A percentile compares a stretch with the other conserved stretches of the same genome.
Conservation (phyloP, 1,284 basidiomycete species). For the Irpex rosettiformis region DNA sequence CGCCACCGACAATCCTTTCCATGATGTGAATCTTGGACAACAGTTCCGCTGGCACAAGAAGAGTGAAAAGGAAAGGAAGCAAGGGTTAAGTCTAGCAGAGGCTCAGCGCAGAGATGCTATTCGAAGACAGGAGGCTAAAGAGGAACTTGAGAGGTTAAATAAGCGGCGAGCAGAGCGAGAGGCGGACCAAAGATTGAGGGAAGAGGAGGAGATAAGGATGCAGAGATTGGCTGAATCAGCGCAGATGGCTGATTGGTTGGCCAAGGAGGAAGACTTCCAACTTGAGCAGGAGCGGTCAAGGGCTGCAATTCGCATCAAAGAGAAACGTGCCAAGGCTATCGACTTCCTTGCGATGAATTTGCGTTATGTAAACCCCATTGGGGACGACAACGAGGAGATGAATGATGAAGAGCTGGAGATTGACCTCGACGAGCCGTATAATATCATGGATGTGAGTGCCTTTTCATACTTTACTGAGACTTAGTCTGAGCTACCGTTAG, state of each 20-base stretch:
- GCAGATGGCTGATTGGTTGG: constrained; percentile 97
- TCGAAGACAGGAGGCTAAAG: constrained; percentile 86
- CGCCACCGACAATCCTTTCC: constrained; percentile 94
- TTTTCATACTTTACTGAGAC: neutral
- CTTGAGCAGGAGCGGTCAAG: constrained; percentile 90
- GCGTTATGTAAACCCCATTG: constrained; percentile 73
- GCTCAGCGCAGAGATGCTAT: constrained; percentile 78
- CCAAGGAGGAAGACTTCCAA: constrained; percentile 97
- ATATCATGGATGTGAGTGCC: constrained; percentile 83
- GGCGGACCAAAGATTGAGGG: constrained; percentile 80
- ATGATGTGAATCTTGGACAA: constrained; percentile 92
- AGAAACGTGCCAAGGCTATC: constrained; percentile 94
- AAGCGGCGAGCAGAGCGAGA: constrained; percentile 89
- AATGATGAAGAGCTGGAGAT: constrained; percentile 87
- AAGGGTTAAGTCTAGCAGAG: constrained; percentile 80
- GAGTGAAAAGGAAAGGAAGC: constrained; percentile 90
- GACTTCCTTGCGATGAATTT: constrained; percentile 94
- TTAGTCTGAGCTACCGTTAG: constrained; percentile 38
- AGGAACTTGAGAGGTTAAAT: constrained; percentile 92
- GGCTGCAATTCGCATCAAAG: constrained; percentile 91
- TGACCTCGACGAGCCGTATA: constrained; percentile 97
- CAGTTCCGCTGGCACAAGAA: constrained; percentile 99
- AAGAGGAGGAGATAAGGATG: constrained; percentile 91
- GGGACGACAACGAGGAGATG: constrained; percentile 58
- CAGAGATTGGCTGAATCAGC: constrained; percentile 88